These are phyloP conservation scores for Musa schizocarpa DNA, from an alignment of 176 grass and related monocot species.

Conservation along the genomic window DNA sequence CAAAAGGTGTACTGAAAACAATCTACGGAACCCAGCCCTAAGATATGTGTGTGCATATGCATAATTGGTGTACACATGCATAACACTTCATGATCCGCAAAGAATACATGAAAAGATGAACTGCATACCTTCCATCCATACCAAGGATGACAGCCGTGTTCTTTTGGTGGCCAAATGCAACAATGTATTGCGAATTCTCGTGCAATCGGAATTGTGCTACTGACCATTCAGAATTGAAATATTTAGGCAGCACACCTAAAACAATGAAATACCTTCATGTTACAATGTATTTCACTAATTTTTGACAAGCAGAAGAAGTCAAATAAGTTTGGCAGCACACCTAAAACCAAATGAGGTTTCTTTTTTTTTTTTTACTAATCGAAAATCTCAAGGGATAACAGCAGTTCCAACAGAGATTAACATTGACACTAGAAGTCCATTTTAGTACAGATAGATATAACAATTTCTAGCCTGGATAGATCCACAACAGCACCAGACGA, in stretches of 20 bases:
- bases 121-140: slow-evolving; percentile 60
- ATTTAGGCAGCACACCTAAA: slow-evolving; percentile 58
- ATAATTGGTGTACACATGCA: too few species aligned
- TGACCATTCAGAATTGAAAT: slow-evolving; percentile 65
- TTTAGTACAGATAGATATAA: too few species aligned
- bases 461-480: too few species aligned
- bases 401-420: too few species aligned
- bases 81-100: neutral
- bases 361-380: too few species aligned
- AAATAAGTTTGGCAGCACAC: neutral
- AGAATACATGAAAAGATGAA: neutral
- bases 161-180: slow-evolving; percentile 56
- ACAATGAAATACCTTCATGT: neutral
- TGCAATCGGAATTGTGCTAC: slow-evolving; percentile 45
- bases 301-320: neutral
- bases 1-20: too few species aligned
- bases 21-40: too few species aligned
- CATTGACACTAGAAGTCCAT: too few species aligned
- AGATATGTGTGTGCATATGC: too few species aligned
- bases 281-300: neutral
- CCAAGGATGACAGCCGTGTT: slow-evolving; percentile 50
- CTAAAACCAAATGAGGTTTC: too few species aligned
- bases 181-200: slow-evolving; percentile 38
- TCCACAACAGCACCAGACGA: too few species aligned
- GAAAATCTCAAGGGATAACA: too few species aligned